A percentile compares a stretch with the other conserved stretches of the same genome.
Evolutionary conservation across 306 rosid genomes (phyloP).

Genomic region (Glycine tomentella): DNA sequence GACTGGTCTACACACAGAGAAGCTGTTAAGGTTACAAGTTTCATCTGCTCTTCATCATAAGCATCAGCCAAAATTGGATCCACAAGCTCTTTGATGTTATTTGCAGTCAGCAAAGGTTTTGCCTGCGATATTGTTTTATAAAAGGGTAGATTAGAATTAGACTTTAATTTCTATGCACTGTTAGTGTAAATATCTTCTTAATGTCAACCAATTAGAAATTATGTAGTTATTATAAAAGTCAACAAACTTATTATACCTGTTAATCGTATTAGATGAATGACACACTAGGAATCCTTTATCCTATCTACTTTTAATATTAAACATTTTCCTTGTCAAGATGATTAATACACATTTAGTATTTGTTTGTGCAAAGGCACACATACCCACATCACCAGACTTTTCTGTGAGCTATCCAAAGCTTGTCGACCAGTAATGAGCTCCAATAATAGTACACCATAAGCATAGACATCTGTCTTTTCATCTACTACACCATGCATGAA

Average conservation of each 20-base stretch:
- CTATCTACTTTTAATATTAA: not conserved
- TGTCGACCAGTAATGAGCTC: constrained; percentile 91
- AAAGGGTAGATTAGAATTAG: too few species aligned
- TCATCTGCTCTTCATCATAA: constrained; percentile 74
- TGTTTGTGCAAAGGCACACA: constrained; percentile 36
- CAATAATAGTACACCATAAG: constrained; percentile 87
- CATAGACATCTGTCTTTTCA: constrained; percentile 95
- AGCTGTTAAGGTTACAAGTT: constrained; percentile 59
- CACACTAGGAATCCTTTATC: too few species aligned
- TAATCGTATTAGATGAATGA: not conserved
- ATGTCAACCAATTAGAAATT: not conserved
- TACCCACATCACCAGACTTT: constrained; percentile 98
- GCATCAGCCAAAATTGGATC: constrained; percentile 67
- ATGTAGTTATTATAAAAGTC: not conserved
- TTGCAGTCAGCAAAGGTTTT: constrained; percentile 70
- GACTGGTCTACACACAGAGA: constrained; percentile 79
- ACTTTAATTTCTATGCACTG: not conserved
- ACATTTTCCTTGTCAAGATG: constrained; percentile 32
- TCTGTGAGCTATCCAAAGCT: constrained; percentile 90
- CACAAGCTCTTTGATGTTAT: constrained; percentile 62
- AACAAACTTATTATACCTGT: not conserved
- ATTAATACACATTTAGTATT: constrained; percentile 1
- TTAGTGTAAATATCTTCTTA: not conserved
- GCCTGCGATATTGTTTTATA: constrained; percentile 61
- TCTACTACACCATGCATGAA: constrained; percentile 99